Conservation (phyloP, 371 early-diverging fungal species). For the Saksenaea vasiformis region DNA sequence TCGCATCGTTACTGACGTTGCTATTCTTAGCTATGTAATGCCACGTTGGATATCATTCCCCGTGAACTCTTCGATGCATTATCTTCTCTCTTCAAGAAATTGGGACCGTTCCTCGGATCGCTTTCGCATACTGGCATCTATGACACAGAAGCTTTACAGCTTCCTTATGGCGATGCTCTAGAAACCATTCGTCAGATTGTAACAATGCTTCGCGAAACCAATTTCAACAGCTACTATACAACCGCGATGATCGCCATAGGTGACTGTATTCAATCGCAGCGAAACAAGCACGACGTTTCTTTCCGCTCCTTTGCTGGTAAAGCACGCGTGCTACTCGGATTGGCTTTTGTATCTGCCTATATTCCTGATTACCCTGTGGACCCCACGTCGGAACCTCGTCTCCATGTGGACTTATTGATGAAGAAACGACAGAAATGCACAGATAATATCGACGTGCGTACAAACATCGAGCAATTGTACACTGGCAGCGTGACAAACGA, state of each 20-base stretch:
- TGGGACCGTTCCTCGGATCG: constrained; percentile 8
- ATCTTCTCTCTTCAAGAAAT: constrained; percentile 11
- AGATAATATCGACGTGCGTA: constrained; percentile 55
- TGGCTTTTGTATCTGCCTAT: constrained; percentile 66
- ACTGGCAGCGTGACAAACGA: constrained; percentile 63
- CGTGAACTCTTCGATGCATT: constrained; percentile 7
- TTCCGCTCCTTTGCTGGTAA: constrained; percentile 45
- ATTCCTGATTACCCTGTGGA: constrained; percentile 80
- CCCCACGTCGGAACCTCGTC: constrained; percentile 71
- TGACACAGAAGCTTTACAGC: constrained; percentile 7
- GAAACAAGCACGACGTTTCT: constrained; percentile 14
- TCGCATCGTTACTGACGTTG: not conserved
- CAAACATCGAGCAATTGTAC: constrained; percentile 55
- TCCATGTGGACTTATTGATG: constrained; percentile 59
- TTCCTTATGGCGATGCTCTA: constrained; percentile 18
- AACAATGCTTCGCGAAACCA: constrained; percentile 2
- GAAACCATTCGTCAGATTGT: constrained; percentile 5
- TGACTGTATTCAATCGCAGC: constrained; percentile 19
- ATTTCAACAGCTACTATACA: constrained; percentile 27
- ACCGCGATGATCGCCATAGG: constrained; percentile 18
- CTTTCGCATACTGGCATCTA: constrained; percentile 18
- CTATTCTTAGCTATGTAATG: not conserved
- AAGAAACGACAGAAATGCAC: constrained; percentile 43
- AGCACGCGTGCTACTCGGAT: constrained; percentile 56
- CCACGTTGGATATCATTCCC: constrained; percentile 4